Evolutionary conservation across 768 basidiomycete genomes (phyloP).

Genomic region (Rhizopogon vinicolor): DNA sequence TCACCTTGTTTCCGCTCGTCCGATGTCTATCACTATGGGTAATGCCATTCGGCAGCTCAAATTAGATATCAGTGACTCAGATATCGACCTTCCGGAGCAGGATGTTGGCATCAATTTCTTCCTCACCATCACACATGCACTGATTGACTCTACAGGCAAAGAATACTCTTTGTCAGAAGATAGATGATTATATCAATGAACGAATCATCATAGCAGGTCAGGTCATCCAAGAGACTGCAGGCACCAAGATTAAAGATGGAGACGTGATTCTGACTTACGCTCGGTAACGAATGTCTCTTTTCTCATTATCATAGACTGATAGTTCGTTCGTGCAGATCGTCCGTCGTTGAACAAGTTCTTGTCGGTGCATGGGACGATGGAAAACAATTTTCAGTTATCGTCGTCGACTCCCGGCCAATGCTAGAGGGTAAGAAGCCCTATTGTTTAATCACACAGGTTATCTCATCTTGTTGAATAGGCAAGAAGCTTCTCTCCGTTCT

Average conservation of each 20-base stretch:
- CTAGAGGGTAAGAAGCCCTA: slow-evolving; percentile 61
- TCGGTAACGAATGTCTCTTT: slow-evolving; percentile 41
- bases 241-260: slow-evolving; percentile 91
- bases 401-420: slow-evolving; percentile 93
- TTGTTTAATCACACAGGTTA: background rate
- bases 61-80: slow-evolving; percentile 87
- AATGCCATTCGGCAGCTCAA: slow-evolving; percentile 94
- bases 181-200: slow-evolving; percentile 92
- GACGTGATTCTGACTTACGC: slow-evolving; percentile 94
- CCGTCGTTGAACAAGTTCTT: slow-evolving; percentile 88
- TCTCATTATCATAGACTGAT: background rate
- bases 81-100: slow-evolving; percentile 92
- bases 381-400: slow-evolving; percentile 82
- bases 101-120: slow-evolving; percentile 54
- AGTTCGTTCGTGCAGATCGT: slow-evolving; percentile 57
- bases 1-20: slow-evolving; percentile 81
- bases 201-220: slow-evolving; percentile 90
- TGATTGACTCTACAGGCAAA: slow-evolving; percentile 61
- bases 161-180: slow-evolving; percentile 73
- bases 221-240: slow-evolving; percentile 85
- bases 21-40: slow-evolving; percentile 92
- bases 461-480: slow-evolving; percentile 39
- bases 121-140: background rate
- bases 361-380: slow-evolving; percentile 71
- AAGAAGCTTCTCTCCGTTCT: slow-evolving; percentile 73